Evolutionary conservation across 176 grass and related monocot genomes (phyloP).

Genomic region (Oryza rufipogon): DNA sequence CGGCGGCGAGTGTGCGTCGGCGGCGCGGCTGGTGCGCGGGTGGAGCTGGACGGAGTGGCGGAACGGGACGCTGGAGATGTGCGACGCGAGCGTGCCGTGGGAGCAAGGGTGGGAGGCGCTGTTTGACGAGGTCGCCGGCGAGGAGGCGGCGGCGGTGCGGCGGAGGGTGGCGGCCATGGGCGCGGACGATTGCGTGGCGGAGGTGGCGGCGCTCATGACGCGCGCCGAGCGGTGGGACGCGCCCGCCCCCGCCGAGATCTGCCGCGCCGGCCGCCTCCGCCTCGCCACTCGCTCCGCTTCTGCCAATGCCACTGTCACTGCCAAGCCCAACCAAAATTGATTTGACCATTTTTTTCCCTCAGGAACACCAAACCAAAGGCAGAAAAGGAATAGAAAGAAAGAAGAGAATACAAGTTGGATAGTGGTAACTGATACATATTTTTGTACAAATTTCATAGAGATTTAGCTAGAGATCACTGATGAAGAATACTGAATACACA

Average conservation of each 20-base stretch:
- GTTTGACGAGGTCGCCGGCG: slow-evolving; percentile 59
- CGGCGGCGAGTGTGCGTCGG: slow-evolving; percentile 24
- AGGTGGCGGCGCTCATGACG: slow-evolving; percentile 47
- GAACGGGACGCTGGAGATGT: slow-evolving; percentile 61
- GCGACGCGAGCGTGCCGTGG: slow-evolving; percentile 60
- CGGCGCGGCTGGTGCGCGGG: background rate
- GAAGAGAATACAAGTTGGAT: background rate
- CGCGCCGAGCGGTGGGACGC: slow-evolving; percentile 45
- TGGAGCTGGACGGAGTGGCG: slow-evolving; percentile 77
- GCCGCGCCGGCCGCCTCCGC: slow-evolving; percentile 31
- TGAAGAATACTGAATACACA: background rate
- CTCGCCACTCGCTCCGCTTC: background rate
- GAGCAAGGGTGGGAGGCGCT: slow-evolving; percentile 53
- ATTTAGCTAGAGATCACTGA: background rate
- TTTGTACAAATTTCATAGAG: slow-evolving; percentile 9
- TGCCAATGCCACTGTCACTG: background rate
- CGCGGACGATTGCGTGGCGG: slow-evolving; percentile 27
- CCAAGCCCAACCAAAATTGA: background rate
- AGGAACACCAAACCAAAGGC: background rate
- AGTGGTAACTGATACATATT: background rate
- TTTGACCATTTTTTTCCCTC: background rate
- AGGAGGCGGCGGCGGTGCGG: slow-evolving; percentile 35
- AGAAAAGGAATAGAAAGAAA: background rate
- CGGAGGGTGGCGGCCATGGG: slow-evolving; percentile 37
- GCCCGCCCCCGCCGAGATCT: slow-evolving; percentile 48